phyloP scores from a whole-genome alignment of 257 asterid species.

The Solanum lycopersicoides region DNA sequence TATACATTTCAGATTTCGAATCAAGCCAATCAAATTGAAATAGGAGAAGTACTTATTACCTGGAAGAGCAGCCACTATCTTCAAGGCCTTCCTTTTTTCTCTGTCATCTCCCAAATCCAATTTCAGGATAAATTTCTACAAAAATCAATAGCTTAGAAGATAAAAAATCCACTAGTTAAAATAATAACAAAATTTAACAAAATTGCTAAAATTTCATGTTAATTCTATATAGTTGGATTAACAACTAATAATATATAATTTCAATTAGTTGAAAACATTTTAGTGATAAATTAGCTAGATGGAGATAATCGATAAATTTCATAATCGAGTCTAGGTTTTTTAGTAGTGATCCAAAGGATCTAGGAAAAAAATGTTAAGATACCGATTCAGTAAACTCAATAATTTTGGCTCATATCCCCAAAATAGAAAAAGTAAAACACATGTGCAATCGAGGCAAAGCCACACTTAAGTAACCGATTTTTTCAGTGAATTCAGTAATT shows the following conservation, averaged over 20 bases:
- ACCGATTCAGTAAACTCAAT: background rate
- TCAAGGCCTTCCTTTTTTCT: background rate
- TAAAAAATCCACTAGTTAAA: background rate
- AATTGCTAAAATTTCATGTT: background rate
- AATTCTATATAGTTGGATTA: background rate
- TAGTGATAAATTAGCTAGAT: background rate
- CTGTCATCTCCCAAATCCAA: background rate
- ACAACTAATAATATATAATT: too few relatives aligned
- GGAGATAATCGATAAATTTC: background rate
- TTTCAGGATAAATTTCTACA: background rate
- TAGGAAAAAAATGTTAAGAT: background rate
- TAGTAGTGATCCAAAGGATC: background rate
- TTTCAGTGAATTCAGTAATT: background rate
- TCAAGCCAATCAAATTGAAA: background rate
- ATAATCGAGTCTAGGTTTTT: background rate
- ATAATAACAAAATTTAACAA: too few relatives aligned
- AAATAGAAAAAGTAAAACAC: background rate
- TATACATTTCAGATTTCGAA: fast-evolving
- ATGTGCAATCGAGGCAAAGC: background rate
- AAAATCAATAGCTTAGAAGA: background rate
- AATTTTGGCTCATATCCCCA: background rate
- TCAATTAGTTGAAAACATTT: too few relatives aligned
- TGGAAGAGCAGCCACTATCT: background rate
- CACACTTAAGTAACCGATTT: background rate
- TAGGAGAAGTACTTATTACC: background rate